These are phyloP conservation scores for Fraxinus platypoda DNA, from an alignment of 305 asterid species.

Conservation along the genomic window DNA sequence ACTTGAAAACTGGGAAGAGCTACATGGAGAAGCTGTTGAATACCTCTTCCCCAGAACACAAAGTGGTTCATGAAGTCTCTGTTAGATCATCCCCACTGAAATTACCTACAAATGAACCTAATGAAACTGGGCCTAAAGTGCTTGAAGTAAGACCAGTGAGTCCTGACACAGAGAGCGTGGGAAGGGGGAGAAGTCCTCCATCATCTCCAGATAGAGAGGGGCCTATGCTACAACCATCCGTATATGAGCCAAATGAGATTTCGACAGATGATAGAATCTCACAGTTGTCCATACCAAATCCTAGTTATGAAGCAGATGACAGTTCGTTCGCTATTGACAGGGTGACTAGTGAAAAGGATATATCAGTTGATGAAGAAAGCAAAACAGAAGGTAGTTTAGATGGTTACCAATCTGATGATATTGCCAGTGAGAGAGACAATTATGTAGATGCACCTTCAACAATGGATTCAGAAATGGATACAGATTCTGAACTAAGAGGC, in stretches of 20 bases:
- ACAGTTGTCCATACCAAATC: constrained; percentile 34
- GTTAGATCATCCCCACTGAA: constrained; percentile 39
- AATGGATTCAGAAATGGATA: constrained; percentile 60
- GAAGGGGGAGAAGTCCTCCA: constrained; percentile 42
- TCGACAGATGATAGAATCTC: constrained; percentile 29
- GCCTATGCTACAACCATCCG: constrained; percentile 30
- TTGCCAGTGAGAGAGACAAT: constrained; percentile 72
- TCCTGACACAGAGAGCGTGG: constrained; percentile 42
- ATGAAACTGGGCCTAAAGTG: constrained; percentile 40
- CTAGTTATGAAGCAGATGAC: constrained; percentile 35
- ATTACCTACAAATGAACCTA: constrained; percentile 35
- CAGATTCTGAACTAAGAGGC: constrained; percentile 59
- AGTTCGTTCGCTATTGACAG: constrained; percentile 32
- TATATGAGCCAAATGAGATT: constrained; percentile 38
- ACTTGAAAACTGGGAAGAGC: constrained; percentile 68
- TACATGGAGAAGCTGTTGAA: constrained; percentile 77
- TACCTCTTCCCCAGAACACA: constrained; percentile 65
- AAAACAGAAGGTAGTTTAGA: constrained; percentile 34
- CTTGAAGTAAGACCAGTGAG: constrained; percentile 42
- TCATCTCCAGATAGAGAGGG: constrained; percentile 50
- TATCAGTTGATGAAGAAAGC: constrained; percentile 51
- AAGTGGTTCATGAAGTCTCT: constrained; percentile 56
- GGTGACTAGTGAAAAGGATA: constrained; percentile 44
- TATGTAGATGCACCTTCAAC: constrained; percentile 78
- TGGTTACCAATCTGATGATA: constrained; percentile 61